A percentile compares a stretch with the other conserved stretches of the same genome.
Conservation (phyloP, 768 basidiomycete genomes). For the Tylopilus sp. region DNA sequence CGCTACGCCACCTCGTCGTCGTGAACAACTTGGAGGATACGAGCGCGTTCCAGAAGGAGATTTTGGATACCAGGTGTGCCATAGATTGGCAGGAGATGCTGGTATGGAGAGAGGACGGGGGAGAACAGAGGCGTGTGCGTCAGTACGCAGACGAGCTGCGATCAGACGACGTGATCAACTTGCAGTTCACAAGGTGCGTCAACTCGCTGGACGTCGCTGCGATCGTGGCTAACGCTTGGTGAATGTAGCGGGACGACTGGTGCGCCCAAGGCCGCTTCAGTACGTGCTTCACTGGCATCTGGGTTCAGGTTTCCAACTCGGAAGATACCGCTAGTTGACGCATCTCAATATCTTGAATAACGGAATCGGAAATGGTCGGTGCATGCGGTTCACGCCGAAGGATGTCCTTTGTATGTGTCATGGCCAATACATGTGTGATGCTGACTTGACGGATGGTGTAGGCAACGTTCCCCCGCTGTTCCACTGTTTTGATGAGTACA, state of each 20-base stretch:
- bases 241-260: slow-evolving; percentile 71
- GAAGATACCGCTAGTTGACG: slow-evolving; percentile 51
- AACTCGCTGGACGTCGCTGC: not conserved
- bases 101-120: slow-evolving; percentile 58
- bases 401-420: slow-evolving; percentile 63
- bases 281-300: slow-evolving; percentile 30
- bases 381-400: slow-evolving; percentile 62
- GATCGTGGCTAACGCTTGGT: not conserved
- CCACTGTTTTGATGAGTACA: slow-evolving; percentile 84
- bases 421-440: not conserved
- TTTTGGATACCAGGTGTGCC: slow-evolving; percentile 43
- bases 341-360: slow-evolving; percentile 82
- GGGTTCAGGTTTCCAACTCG: not conserved
- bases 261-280: slow-evolving; percentile 78
- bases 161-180: slow-evolving; percentile 71
- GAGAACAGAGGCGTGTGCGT: slow-evolving; percentile 41
- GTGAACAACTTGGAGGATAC: slow-evolving; percentile 55
- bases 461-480: slow-evolving; percentile 84
- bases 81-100: slow-evolving; percentile 73
- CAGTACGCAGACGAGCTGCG: slow-evolving; percentile 40
- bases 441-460: slow-evolving; percentile 25
- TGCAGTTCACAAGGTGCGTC: slow-evolving; percentile 82
- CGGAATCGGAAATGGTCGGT: slow-evolving; percentile 61
- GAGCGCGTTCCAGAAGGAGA: slow-evolving; percentile 37
- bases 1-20: slow-evolving; percentile 60